Evolutionary conservation across 2,329 filamentous ascomycete species (phyloP).

Genomic region (Penicillium nordicum): DNA sequence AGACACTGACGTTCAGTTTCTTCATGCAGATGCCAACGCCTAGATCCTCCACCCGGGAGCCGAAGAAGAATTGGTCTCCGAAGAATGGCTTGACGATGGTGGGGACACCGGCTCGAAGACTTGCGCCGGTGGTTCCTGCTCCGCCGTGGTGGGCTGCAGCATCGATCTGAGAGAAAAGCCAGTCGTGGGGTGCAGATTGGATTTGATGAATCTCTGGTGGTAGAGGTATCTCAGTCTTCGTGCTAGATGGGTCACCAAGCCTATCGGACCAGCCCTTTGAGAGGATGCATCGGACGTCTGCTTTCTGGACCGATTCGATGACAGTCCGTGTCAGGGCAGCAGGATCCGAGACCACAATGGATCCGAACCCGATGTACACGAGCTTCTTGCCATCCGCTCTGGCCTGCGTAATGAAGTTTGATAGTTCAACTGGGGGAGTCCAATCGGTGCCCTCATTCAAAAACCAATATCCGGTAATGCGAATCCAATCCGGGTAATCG

Average conservation of each 20-base stretch:
- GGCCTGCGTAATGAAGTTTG: conserved; percentile 78
- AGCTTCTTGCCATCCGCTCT: conserved; percentile 80
- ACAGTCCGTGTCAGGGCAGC: conserved; percentile 87
- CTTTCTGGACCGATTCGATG: conserved; percentile 82
- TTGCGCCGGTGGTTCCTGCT: conserved; percentile 90
- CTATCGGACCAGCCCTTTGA: conserved; percentile 98
- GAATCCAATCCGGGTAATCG: conserved; percentile 97
- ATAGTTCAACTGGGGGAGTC: conserved; percentile 70
- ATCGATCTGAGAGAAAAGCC: conserved; percentile 91
- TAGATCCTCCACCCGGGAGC: conserved; percentile 81
- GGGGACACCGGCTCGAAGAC: conserved; percentile 82
- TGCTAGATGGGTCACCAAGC: conserved; percentile 56
- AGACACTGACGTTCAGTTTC: conserved; percentile 81
- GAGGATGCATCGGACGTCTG: conserved; percentile 89
- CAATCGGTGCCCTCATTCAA: conserved; percentile 72
- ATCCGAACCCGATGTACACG: conserved; percentile 95
- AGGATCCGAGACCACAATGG: conserved; percentile 88
- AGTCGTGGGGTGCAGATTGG: conserved; percentile 89
- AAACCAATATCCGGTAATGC: conserved; percentile 98
- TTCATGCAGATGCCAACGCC: conserved; percentile 87
- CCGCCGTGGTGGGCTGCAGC: conserved; percentile 93
- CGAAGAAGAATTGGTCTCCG: conserved; percentile 97
- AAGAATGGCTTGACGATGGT: conserved; percentile 97
- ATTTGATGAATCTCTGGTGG: conserved; percentile 83
- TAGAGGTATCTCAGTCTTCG: conserved; percentile 64